These are phyloP conservation scores for Hortaea werneckii DNA, from an alignment of 2,329 filamentous ascomycete species.

Conservation along the genomic window DNA sequence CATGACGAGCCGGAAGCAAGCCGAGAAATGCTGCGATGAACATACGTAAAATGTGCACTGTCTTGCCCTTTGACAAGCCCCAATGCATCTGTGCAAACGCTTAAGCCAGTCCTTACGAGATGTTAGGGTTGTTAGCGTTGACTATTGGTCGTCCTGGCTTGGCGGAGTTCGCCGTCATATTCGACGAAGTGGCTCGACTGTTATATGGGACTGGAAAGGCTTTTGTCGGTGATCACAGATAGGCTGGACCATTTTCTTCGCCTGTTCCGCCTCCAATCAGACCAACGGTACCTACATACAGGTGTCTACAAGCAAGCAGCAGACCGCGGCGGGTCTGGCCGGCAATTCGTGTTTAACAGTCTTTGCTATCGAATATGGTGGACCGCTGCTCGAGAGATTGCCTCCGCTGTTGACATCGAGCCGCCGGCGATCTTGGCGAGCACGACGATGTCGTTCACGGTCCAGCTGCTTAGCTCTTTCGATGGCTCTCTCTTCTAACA, in stretches of 20 bases:
- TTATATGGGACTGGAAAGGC: too few relatives aligned
- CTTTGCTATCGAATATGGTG: conserved; percentile 28
- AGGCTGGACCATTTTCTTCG: conserved; percentile 32
- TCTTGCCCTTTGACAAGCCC: too few relatives aligned
- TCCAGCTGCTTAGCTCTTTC: conserved; percentile 54
- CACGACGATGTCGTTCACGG: conserved; percentile 49
- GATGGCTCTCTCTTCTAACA: conserved; percentile 55
- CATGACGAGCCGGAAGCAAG: too few relatives aligned
- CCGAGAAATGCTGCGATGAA: too few relatives aligned
- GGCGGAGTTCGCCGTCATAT: too few relatives aligned
- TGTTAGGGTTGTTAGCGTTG: too few relatives aligned
- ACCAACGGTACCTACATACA: conserved; percentile 44
- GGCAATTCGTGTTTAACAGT: conserved; percentile 43
- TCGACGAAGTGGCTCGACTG: too few relatives aligned
- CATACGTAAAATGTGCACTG: too few relatives aligned
- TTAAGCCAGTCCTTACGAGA: too few relatives aligned
- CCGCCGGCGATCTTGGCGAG: conserved; percentile 60
- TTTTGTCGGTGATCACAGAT: too few relatives aligned
- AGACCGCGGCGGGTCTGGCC: conserved; percentile 33
- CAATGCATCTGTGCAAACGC: too few relatives aligned
- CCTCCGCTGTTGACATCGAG: conserved; percentile 74
- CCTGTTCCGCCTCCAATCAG: conserved; percentile 43
- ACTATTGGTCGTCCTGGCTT: too few relatives aligned
- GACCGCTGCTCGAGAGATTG: conserved; percentile 45
- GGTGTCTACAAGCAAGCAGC: conserved; percentile 26